Evolutionary conservation across 495 filamentous ascomycete species (phyloP), one percentile per base, ranked within the genome.

Genomic region (Annulohypoxylon maeteangense): DNA sequence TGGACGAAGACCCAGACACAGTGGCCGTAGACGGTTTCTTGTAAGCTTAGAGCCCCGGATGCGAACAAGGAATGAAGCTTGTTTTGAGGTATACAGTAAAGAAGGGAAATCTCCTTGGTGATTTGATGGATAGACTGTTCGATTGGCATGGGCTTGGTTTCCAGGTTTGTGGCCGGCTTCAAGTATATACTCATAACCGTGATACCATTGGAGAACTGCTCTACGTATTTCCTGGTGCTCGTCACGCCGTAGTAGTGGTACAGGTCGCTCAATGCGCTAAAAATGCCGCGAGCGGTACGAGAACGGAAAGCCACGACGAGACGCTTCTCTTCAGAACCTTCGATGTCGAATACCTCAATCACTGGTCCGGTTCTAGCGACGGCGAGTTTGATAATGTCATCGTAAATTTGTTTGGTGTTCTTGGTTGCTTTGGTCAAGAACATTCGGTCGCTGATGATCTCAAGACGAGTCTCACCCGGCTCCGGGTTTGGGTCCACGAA

Each of bases 211-310:
- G 95, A 97, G 84, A 99, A 99, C 80, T 98, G 95, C 82, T 99
- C 94, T 61, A 98, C 91, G 75, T 99, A 99, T 83, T 99, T 99
- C 57, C 95, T 88, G 1, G 95, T 93, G 78, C 93, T 97, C 1
- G 95, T 98, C 54, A 97, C 87, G 23, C 96, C 96, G 76, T 99
- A 98, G 85, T 97, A 98, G 82, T 99, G 95, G 81, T 99, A 99
- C 22, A 99, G 84, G 79, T 98, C 96, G 65, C 93, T 97, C 61
- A 99, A 81, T 22, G 95, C 94, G 70, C 94, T 97, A 84, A 99
- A 99, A 72, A 99, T 82, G 40, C 95, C 96, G 80, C 94, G 87
- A 22, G 95, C 96, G 7, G 95, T 97, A 54, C 94, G 89, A 68
- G 94, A 91, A 50, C 93, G 93, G 83, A 97, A 98, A 36, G 93